Percentiles rank a stretch among this genome's conserved stretches.
These are phyloP conservation scores for Apiotrichum brassicae DNA, from an alignment of 1,284 basidiomycete genomes.

Conservation along the genomic window DNA sequence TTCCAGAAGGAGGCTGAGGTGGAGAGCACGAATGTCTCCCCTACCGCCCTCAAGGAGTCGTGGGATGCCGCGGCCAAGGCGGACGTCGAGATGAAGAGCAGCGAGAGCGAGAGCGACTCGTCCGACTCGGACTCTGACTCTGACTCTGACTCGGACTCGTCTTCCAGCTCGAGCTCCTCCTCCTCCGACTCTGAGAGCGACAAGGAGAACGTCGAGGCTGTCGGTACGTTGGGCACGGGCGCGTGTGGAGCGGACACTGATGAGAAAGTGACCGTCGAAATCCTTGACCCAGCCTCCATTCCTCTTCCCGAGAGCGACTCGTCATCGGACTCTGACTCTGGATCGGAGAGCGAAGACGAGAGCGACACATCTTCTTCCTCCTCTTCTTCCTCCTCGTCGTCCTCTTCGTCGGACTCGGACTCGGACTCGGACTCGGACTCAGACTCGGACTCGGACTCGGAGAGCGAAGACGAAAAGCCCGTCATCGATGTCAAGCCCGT, in stretches of 20 bases:
- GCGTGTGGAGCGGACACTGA: not conserved
- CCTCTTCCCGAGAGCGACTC: constrained; percentile 11
- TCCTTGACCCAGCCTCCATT: constrained; percentile 6
- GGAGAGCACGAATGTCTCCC: constrained; percentile 18
- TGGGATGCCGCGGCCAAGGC: constrained; percentile 20
- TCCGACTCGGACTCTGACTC: constrained; percentile 10
- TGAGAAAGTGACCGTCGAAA: not conserved
- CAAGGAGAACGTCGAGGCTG: constrained; percentile 11
- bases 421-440: constrained; percentile 13
- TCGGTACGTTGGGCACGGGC: not conserved
- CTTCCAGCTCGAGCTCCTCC: constrained; percentile 17
- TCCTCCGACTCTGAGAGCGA: constrained; percentile 12
- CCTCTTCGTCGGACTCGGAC: constrained; percentile 12
- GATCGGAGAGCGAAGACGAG: no score
- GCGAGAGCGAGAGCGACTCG: constrained; percentile 9
- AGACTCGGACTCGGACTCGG: constrained; percentile 8
- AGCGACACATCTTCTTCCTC: constrained; percentile 6
- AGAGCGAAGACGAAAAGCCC: constrained; percentile 5
- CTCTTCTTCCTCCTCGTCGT: constrained; percentile 11
- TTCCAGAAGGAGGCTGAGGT: constrained; percentile 43
- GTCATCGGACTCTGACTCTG: not conserved
- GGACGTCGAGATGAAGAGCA: constrained; percentile 23
- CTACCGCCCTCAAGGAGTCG: constrained; percentile 24
- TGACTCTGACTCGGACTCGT: constrained; percentile 16
- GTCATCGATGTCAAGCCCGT: not conserved